Base-by-base conservation (phyloP, 2,329 filamentous ascomycete genomes). In the Diaporthe citriasiana region DNA sequence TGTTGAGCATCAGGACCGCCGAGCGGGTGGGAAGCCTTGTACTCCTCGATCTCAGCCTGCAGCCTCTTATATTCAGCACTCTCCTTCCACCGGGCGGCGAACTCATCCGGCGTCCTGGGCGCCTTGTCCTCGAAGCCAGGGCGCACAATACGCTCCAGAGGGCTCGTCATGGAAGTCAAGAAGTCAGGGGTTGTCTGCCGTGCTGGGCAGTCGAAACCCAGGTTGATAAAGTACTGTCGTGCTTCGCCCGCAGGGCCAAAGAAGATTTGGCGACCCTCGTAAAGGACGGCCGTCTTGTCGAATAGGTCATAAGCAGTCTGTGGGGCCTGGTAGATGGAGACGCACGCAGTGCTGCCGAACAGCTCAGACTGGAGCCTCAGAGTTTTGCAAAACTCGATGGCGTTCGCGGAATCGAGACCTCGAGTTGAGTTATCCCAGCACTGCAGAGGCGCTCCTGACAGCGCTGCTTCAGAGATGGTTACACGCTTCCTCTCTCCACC, bases 371-470 rank as follows among this genome's bases (percentile, higher is more conserved):
- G 89, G 68, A 92, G 85, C 50, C 91, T 89, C 12, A 95, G 85
- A 0, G 92, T 94, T 83, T 90, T 92, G 83, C 89, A 92, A 81
- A 94, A 94, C 82, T 94, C 92, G 74, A 94, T 88, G 70, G 93
- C 93, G 81, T 94, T 94, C 82, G 92, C 93, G 42, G 89, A 92
- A 83, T 95, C 93, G 42, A 94, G 86, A 82, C 93, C 93, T 83
- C 93, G 88, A 35, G 93, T 94, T 53, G 89, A 92, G 85, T 94
- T 94, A 79, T 94, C 89, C 89, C 89, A 91, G 84, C 89, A 91
- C 79, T 91, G 89, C n/a, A 91, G 83, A 13, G 89, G 89, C 2
- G 89, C 88, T 45, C 86, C 87, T 19, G 89, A 90, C n/a, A 91
- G 83, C 17, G 88, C 85, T 13, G 89, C 89, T 81, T 92, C 90